These are phyloP conservation scores for Rhizophora mangle DNA, from an alignment of 345 rosid genomes.

Conservation along the genomic window DNA sequence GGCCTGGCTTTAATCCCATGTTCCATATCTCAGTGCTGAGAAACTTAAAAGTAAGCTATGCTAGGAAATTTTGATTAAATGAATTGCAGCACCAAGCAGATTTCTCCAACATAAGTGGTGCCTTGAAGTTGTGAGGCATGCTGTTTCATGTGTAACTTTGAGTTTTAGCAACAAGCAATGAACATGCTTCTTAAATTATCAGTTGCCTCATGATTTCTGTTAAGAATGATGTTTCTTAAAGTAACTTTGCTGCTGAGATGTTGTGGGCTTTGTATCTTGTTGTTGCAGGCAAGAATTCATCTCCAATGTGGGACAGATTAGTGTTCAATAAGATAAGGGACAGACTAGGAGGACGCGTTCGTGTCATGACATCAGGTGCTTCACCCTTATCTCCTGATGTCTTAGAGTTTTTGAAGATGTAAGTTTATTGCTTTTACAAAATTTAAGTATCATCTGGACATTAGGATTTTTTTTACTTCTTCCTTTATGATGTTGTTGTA, in stretches of 20 bases:
- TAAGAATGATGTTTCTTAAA: no score
- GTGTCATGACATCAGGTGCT: slow-evolving; percentile 79
- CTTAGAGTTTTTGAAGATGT: slow-evolving; percentile 87
- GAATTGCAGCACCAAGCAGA: no score
- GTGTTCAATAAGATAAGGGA: slow-evolving; percentile 91
- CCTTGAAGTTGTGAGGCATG: no score
- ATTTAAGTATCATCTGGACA: background rate
- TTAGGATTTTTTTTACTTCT: background rate
- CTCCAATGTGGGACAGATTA: slow-evolving; percentile 96
- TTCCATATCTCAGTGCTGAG: no score
- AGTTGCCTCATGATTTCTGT: no score
- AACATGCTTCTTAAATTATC: no score
- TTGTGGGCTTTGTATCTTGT: background rate
- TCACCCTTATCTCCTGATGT: slow-evolving; percentile 98
- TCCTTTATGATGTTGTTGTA: background rate
- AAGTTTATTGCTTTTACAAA: slow-evolving; percentile 33
- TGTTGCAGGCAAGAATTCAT: slow-evolving; percentile 73
- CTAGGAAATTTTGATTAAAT: no score
- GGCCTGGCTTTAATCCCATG: no score
- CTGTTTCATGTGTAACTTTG: no score
- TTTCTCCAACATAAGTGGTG: no score
- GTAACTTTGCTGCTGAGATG: background rate
- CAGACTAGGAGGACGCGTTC: slow-evolving; percentile 92
- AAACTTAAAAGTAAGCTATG: no score
- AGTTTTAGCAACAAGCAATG: no score